Evolutionary conservation across 2,329 filamentous ascomycete species (phyloP), one percentile per base, ranked within the genome.

Genomic region (Colletotrichum cereale): DNA sequence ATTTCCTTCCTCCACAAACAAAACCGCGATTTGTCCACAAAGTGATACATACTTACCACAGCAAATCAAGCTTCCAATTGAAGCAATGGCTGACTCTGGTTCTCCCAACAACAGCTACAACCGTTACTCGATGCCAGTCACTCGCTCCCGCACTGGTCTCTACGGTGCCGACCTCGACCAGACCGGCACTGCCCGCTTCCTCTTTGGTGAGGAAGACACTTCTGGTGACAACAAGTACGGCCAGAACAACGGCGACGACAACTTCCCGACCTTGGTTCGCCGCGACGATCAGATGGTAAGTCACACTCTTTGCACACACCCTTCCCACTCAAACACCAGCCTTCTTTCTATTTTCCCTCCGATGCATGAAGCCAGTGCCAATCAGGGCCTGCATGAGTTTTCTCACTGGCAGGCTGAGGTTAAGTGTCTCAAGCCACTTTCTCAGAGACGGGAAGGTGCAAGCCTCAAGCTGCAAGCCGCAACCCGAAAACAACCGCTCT

Each of bases 91-190:
- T 74, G 52, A 74, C 73, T 47, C 53, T 71, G 64, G 62, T 64
- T 66, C 66, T 52, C 56, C 72, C 74, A 71, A 77, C 72, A 73
- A 76, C 76, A 97, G 94, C 75, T 87, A 92, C 72, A 97, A 97
- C 80, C 92, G 96, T 74, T 97, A 97, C 82, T 98, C 96, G 5
- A 95, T 98, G 93, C 96, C 96, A 40, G 93, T 96, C 62, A 94
- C 92, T 58, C 88, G 88, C 72, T 89, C 91, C 75, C 89, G 92
- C 75, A 90, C 87, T 75, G 89, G 91, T 73, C 83, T 90, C 76
- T 90, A 92, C 78, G 90, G 91, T 75, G 87, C 90, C 76, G 88
- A 89, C 48, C 85, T 97, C 68, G 95, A 96, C 73, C 92, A 93
- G 75, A 94, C 94, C 77, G 95, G 96, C 82, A 95, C 93, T 16